Base-by-base conservation (phyloP, 805 yeast genomes). In the Candida hispaniensis region DNA sequence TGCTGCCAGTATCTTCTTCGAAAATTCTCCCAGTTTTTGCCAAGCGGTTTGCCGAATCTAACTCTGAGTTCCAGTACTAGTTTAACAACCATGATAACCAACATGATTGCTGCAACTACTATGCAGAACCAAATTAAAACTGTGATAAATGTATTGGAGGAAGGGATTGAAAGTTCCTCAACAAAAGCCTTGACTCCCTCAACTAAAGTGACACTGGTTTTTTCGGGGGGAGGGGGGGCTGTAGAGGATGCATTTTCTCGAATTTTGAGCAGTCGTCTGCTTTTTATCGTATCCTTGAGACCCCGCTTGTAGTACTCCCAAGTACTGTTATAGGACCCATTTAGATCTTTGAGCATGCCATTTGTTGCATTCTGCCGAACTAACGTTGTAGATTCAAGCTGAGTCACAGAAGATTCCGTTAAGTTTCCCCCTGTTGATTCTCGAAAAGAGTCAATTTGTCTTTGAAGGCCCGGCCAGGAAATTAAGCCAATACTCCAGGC, bases 401-500 rank as follows among this genome's bases (percentile, higher is more conserved):
- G 24, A 1, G 24, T 26, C 18, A 27, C 19, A n/a, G 40, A 41
- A 11, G 30, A 22, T 18, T 26, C 15, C 15, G 53, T 44, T 15
- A 44, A 35, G 26, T 53, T 54, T 8, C 60, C 59, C 10, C 56
- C 57, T 6, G 60, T 49, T 12, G 38, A 18, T 7, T 40, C 28
- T 12, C 60, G 29, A 18, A 55, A 25, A 20, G 26, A 33, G 39
- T 55, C 58, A 32, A 55, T 49, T n/a, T 52, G 39, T 7, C 17
- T 34, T 44, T 55, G 56, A 43, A 55, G 30, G 5, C 44, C 47
- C 7, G 29, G 26, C 55, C 56, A 54, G 10, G 55, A 43, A 11
- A 55, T 41, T 30, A 55, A 38, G 11, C 52, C 54, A n/a, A 44
- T 38, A 7, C 52, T 44, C 60, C 60, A 55, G 10, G 51, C 55